A percentile compares a stretch with the other conserved stretches of the same genome.
Conservation (phyloP, 176 grass and related monocot species). For the Avena insularis region DNA sequence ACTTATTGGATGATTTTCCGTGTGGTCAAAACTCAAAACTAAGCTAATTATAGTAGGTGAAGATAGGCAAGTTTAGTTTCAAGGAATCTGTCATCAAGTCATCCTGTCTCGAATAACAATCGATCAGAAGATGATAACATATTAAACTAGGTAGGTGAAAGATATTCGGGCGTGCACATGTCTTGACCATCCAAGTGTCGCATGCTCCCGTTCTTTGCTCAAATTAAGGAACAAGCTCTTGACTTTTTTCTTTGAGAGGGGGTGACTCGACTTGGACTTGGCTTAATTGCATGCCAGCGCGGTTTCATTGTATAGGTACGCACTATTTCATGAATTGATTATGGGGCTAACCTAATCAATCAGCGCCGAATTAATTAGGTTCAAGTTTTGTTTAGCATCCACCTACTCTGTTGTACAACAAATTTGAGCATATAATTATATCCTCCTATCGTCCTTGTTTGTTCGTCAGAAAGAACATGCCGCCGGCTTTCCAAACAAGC, state of each 20-base stretch:
- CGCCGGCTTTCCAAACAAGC: too few species aligned
- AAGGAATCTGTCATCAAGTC: conserved; percentile 5
- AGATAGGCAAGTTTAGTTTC: neutral
- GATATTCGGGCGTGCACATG: neutral
- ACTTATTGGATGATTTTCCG: neutral
- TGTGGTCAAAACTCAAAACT: too few species aligned
- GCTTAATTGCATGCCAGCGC: neutral
- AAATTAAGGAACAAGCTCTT: neutral
- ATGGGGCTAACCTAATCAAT: neutral
- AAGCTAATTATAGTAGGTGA: conserved; percentile 4
- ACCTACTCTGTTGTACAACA: too few species aligned
- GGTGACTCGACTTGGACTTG: conserved; percentile 7
- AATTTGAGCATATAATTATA: neutral
- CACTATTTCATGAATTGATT: neutral
- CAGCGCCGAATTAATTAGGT: neutral
- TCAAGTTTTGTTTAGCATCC: neutral
- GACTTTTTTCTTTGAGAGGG: too few species aligned
- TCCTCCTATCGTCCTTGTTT: neutral
- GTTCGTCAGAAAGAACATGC: neutral
- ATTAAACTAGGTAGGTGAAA: neutral
- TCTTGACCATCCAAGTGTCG: conserved; percentile 27
- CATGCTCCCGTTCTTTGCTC: neutral
- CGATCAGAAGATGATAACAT: neutral
- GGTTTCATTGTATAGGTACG: neutral
- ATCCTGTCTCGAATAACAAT: neutral